These are phyloP conservation scores for Clavispora fructus DNA, from an alignment of 805 yeast species.

Conservation along the genomic window DNA sequence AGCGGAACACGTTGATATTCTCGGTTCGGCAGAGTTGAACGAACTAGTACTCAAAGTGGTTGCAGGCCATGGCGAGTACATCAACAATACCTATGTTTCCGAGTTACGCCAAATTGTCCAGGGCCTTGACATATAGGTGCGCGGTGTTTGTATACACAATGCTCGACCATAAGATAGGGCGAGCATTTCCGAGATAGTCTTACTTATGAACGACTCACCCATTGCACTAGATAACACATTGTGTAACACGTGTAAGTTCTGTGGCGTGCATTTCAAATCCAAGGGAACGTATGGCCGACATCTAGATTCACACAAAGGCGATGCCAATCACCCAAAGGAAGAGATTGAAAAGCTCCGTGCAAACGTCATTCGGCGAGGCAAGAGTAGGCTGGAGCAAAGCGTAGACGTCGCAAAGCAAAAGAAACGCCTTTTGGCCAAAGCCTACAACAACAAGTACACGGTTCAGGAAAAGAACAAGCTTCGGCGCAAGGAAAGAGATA, in stretches of 20 bases:
- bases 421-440: constrained; percentile 31
- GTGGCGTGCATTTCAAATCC: constrained; percentile 49
- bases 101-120: constrained; percentile 57
- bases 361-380: constrained; percentile 32
- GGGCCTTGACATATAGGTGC: not conserved
- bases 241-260: constrained; percentile 37
- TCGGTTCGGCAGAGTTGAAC: constrained; percentile 89
- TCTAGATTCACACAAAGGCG: constrained; percentile 51
- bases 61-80: constrained; percentile 67
- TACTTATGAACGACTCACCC: not conserved
- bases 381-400: not conserved
- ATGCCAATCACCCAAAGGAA: constrained; percentile 45
- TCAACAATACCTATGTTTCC: constrained; percentile 56
- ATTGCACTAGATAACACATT: not conserved
- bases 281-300: constrained; percentile 60
- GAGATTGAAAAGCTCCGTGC: constrained; percentile 42
- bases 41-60: constrained; percentile 81
- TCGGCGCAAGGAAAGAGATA: constrained; percentile 42
- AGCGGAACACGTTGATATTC: constrained; percentile 95
- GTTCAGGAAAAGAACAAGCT: constrained; percentile 43
- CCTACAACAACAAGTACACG: constrained; percentile 42
- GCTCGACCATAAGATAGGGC: not conserved
- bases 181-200: too few species aligned
- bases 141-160: not conserved
- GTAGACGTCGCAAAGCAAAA: constrained; percentile 28